These are phyloP conservation scores for Serendipita indica DNA, from an alignment of 768 basidiomycete species.

Conservation along the genomic window DNA sequence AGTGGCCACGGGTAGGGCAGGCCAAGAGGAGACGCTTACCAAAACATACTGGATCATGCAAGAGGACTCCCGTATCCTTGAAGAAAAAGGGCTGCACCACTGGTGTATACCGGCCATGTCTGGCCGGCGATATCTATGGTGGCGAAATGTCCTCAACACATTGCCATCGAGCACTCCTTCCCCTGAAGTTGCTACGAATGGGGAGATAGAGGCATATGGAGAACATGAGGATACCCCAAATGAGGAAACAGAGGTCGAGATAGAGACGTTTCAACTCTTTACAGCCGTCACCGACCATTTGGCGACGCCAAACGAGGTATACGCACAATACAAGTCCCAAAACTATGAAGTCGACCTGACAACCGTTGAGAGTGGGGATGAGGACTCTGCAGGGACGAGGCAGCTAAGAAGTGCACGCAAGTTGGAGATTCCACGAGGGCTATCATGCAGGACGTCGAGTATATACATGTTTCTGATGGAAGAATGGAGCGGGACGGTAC, in stretches of 20 bases:
- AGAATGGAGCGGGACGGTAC: not conserved
- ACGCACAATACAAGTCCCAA: not conserved
- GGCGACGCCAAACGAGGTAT: not conserved
- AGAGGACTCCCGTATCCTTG: not conserved
- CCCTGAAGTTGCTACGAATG: not conserved
- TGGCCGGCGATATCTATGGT: not conserved
- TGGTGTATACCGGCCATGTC: not conserved
- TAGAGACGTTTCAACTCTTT: not conserved
- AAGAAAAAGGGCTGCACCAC: not conserved
- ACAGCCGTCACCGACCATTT: not conserved
- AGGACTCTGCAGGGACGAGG: not conserved
- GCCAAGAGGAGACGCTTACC: not conserved
- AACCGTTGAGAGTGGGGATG: not conserved
- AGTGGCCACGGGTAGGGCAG: not conserved
- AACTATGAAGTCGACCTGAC: not conserved
- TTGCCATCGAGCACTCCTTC: no score
- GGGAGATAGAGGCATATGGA: not conserved
- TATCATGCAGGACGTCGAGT: not conserved
- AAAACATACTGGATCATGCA: not conserved
- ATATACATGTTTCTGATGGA: slow-evolving; percentile 6
- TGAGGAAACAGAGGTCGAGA: not conserved
- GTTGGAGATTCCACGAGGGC: not conserved
- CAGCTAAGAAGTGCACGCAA: not conserved
- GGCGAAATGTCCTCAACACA: not conserved
- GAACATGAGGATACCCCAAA: not conserved